Conservation (phyloP, 495 filamentous ascomycete genomes). For the Peziza echinospora region DNA sequence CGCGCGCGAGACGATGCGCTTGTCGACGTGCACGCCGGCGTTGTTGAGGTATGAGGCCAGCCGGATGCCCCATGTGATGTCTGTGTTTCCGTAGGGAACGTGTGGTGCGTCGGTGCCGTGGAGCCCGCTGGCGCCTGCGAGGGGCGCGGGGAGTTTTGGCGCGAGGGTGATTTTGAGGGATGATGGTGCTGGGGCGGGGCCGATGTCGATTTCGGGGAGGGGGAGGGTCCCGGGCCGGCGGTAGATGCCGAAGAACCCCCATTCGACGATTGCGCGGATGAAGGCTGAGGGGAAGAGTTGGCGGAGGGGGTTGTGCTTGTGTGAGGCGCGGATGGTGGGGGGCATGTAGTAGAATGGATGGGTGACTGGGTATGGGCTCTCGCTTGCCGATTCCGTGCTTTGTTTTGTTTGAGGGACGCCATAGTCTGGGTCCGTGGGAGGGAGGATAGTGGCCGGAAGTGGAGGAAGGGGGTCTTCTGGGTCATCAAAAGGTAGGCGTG, state of each 20-base stretch:
- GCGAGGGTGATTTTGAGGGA: neutral
- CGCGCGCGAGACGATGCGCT: slow-evolving; percentile 5
- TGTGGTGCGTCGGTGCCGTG: neutral
- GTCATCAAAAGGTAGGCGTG: too few species aligned
- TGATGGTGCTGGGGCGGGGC: slow-evolving; percentile 2
- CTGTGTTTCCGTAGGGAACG: neutral
- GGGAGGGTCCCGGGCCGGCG: neutral
- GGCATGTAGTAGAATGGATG: too few species aligned
- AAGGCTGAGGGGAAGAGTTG: slow-evolving; percentile 6
- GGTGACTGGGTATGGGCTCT: too few species aligned
- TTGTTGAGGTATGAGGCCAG: slow-evolving; percentile 1
- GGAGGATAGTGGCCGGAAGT: too few species aligned
- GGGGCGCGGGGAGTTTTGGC: neutral
- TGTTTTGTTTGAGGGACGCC: too few species aligned
- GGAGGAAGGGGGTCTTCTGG: too few species aligned
- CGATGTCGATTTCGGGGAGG: neutral
- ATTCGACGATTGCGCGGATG: slow-evolving; percentile 8
- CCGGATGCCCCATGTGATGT: slow-evolving; percentile 11
- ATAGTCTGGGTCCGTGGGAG: too few species aligned
- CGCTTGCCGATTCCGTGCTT: too few species aligned
- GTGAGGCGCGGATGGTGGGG: neutral
- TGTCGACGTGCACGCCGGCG: slow-evolving; percentile 10
- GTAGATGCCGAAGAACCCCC: slow-evolving; percentile 10
- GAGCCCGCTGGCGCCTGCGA: neutral
- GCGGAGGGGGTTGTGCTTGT: slow-evolving; percentile 9